Evolutionary conservation across 139 green algal species (phyloP).

Genomic region (Axilococcus clingmanii): DNA sequence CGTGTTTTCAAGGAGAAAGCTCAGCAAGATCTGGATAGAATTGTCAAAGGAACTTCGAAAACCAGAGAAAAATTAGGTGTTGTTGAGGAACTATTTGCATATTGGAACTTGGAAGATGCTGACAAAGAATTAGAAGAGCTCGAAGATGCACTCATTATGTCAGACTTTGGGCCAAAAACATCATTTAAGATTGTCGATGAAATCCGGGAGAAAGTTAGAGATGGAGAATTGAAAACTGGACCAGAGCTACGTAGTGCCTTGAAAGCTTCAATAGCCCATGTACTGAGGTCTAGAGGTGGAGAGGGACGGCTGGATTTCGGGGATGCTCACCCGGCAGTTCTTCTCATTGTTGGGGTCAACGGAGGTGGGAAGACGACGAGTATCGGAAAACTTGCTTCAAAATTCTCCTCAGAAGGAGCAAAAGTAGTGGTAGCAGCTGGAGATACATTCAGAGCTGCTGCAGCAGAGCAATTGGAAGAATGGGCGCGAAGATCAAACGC

Average conservation of each 20-base stretch:
- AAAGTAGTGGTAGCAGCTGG: conserved; percentile 82
- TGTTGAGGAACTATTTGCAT: conserved; percentile 86
- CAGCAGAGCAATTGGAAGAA: conserved; percentile 84
- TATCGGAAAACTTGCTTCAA: conserved; percentile 85
- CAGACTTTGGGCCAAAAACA: conserved; percentile 85
- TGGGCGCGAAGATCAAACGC: conserved; percentile 70
- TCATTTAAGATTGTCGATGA: conserved; percentile 75
- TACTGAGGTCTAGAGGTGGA: conserved; percentile 24
- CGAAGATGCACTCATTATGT: conserved; percentile 84
- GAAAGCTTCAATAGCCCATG: conserved; percentile 32
- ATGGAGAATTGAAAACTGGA: conserved; percentile 55
- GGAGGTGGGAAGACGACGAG: conserved; percentile 96
- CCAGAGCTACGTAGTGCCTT: conserved; percentile 19
- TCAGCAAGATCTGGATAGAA: conserved; percentile 65
- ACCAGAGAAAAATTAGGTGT: conserved; percentile 83
- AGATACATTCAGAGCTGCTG: conserved; percentile 95
- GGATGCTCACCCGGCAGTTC: conserved; percentile 39
- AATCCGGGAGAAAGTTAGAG: conserved; percentile 58
- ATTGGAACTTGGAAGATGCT: conserved; percentile 88
- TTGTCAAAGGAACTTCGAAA: conserved; percentile 86
- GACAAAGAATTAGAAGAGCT: conserved; percentile 88
- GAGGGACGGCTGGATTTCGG: conserved; percentile 31
- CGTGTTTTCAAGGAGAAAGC: conserved; percentile 90
- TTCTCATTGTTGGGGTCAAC: conserved; percentile 95
- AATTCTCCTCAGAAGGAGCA: conserved; percentile 32